Base-by-base conservation (phyloP, 345 rosid genomes). In the Ceriops decandra region DNA sequence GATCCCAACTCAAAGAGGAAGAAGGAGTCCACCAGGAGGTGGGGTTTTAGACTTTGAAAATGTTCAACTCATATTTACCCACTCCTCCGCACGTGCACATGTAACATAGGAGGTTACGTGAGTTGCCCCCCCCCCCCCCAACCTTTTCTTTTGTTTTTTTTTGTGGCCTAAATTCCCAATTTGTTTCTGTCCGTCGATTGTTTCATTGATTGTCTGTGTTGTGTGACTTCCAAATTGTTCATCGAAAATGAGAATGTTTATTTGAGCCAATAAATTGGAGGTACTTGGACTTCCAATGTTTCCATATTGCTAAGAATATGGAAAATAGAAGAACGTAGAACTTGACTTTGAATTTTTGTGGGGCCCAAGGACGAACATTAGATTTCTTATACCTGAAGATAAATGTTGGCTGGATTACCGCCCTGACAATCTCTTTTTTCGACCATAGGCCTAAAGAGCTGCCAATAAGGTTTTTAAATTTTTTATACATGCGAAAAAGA, bases 41-140 rank as follows among this genome's bases (percentile, higher is more conserved):
- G 83, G 74, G 99, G 99, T 62, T 92, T 95, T 79, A 88, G 87
- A 79, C 80, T 82, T 76, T 95, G 83, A 88, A 53, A 62, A 64
- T 51, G 7, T 16, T 24, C 46, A 36, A 15, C 33, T 52, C 72
- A 13, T 60, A 73, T 76, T 78, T 65, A 71, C 75, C 54, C 52
- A 16, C 42, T 57, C 66, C 57, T 62, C 57, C 62, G 36, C 68
- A 70, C 67, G 26, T 72, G 79, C 86, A 72, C 75, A 62, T 82
- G 86, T 86, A 84, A 59, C 85, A 72, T 84, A 84, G 81, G 72
- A 76, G 74, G 76, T 77, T 75, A 64, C 85, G 88, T 70, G 74
- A 66, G 63, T 47, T 68, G 67, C 31, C 46, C n/a, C 9, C 13
- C 30, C 30, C 33, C 33, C 6, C 5, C 6, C 24, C 24, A 22